Base-by-base conservation (phyloP, 2,329 filamentous ascomycete genomes). In the Dothiorella sarmentorum region DNA sequence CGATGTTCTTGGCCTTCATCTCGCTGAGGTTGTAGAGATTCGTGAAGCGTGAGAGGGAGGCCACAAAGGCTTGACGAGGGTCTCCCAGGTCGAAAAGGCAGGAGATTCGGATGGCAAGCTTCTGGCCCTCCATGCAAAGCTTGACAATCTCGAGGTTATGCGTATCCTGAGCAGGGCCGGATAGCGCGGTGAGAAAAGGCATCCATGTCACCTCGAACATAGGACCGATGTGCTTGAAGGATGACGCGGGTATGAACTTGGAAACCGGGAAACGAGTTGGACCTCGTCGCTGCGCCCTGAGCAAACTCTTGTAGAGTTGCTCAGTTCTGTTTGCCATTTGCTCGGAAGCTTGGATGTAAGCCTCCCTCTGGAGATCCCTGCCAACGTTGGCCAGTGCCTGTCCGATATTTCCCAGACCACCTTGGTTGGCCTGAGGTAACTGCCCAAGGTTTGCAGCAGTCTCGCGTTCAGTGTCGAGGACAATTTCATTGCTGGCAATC, bases 201-300 rank as follows among this genome's bases (percentile, higher is more conserved):
- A 97, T 99, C 94, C 94, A 99, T 0, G 91, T 95, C 22, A 96
- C 91, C 67, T 96, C 92, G 69, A 99, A 97, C 94, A 99, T 99
- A 0, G 94, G 91, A 0, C 94, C 94, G 51, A 97, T 89, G 71
- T 99, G 94, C 66, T 91, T 93, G 71, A 91, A 92, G 0, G 92
- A 97, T 1, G 91, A 94, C 3, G 94, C 94, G 1, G 91, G 89
- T 57, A 99, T 95, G 73, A 94, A 99, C 59, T 78, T 86, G 75
- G 80, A 87, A 67, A 73, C 75, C n/a, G 77, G 85, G 76, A 70
- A 82, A 71, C 88, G 88, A 40, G 88, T 78, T 1, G 90, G 85
- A 61, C 90, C 94, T 67, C 86, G 87, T 51, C 90, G 86, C 73
- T 99, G 94, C 52, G 90, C 92, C 67, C 91, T 88, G 70, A 97